These are phyloP conservation scores for Brassica hybrid DNA, from an alignment of 441 rosid genomes.

Conservation along the genomic window DNA sequence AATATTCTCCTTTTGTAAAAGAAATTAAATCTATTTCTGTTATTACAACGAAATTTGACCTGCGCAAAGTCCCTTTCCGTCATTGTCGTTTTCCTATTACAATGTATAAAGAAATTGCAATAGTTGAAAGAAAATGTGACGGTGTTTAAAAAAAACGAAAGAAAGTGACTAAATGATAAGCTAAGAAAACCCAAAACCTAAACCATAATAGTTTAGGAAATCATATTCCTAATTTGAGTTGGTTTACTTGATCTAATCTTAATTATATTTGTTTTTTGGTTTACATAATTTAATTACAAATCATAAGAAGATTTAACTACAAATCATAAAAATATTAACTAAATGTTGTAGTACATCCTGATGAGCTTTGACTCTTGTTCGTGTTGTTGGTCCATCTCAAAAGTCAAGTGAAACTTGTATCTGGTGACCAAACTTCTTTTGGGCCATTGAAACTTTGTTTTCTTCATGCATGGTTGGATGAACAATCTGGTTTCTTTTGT, in stretches of 20 bases:
- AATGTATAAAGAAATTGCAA: slow-evolving; percentile 8
- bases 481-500: too few species aligned
- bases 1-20: slow-evolving; percentile 5
- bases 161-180: neutral
- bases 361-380: too few species aligned
- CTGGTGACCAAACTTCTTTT: too few species aligned
- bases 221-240: too few species aligned
- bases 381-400: too few species aligned
- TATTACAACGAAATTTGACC: slow-evolving; percentile 21
- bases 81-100: slow-evolving; percentile 7
- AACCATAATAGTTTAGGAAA: too few species aligned
- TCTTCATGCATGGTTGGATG: neutral
- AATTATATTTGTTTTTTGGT: too few species aligned
- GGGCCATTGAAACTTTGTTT: too few species aligned
- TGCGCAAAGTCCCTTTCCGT: neutral
- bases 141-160: neutral
- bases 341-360: too few species aligned
- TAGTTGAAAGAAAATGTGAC: neutral
- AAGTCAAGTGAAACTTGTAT: too few species aligned
- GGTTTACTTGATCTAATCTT: neutral
- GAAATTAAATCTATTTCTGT: neutral
- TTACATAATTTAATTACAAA: neutral
- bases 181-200: too few species aligned
- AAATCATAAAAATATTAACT: too few species aligned
- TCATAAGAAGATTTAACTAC: neutral